A percentile compares a stretch with the other conserved stretches of the same genome.
Evolutionary conservation across 345 rosid species (phyloP).

Genomic region (Lepidium didymum): DNA sequence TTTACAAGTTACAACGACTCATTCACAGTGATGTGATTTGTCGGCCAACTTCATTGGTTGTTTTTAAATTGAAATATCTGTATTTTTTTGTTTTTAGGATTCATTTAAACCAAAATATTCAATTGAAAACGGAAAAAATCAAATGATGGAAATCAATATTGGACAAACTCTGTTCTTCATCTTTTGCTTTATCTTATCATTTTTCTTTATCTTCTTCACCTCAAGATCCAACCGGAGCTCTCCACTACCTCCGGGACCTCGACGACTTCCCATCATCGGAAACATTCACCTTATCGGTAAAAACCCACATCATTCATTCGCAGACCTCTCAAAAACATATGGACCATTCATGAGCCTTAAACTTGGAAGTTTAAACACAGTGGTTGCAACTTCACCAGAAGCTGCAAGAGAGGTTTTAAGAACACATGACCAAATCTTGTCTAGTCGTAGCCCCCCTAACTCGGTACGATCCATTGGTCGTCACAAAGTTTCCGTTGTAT

Average conservation of each 20-base stretch:
- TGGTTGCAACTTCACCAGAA: slow-evolving; percentile 22
- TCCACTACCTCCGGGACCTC: slow-evolving; percentile 25
- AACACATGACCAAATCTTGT: slow-evolving; percentile 29
- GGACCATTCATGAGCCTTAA: slow-evolving; percentile 44
- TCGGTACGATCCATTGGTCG: slow-evolving; percentile 6
- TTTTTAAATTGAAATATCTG: no score
- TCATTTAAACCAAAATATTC: no score
- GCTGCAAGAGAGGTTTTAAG: slow-evolving; percentile 22
- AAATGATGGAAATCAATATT: neutral
- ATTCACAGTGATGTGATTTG: no score
- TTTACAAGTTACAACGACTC: no score
- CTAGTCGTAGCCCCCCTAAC: slow-evolving; percentile 13
- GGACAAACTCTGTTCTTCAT: slow-evolving; percentile 1
- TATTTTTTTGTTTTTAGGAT: no score
- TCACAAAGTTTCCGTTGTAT: slow-evolving; percentile 18
- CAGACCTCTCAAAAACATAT: slow-evolving; percentile 28
- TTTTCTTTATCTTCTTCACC: slow-evolving; percentile 1
- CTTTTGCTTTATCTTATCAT: slow-evolving; percentile 3
- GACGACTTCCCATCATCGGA: slow-evolving; percentile 32
- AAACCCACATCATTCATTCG: slow-evolving; percentile 31
- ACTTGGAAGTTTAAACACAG: slow-evolving; percentile 11
- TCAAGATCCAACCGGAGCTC: neutral
- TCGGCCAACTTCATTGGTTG: no score
- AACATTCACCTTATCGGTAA: slow-evolving; percentile 35
- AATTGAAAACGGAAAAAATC: no score